Base-by-base conservation (phyloP, 371 early-diverging fungal species). In the Smittium culicis region DNA sequence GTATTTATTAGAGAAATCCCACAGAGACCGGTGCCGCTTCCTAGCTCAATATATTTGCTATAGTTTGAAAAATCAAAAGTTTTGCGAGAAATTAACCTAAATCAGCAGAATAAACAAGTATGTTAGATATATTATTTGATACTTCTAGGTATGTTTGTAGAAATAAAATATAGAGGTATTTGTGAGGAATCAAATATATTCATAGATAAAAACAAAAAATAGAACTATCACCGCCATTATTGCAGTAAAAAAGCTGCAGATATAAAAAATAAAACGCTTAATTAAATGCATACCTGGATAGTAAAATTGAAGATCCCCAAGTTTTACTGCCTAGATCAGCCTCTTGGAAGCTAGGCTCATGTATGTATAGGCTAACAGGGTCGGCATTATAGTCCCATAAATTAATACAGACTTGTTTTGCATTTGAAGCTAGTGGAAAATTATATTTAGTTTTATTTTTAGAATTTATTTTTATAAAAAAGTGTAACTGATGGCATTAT, bases 281-380 rank as follows among this genome's bases (percentile, higher is more conserved):
- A n/a, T n/a, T n/a, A 59, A 31, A 63, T 35, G 35, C 2, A n/a
- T 33, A 63, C 63, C 63, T 68, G 2, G 72, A 65, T 1, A 72
- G 60, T 29, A 72, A 61, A 27, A 73, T 34, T 0, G 72, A 64
- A 0, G 72, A 64, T 14, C 70, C 69, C 72, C 72, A 72, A 16
- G 72, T 72, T 67, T 68, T 35, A 14, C 72, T 67, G 5, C 72
- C 72, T 24, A 72, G 35, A 34, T 72, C 72, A 0, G 72, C 72
- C 28, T 72, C 66, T 16, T 54, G 64, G 61, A 72, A 72, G 11
- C 72, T 73, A 30, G 69, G 58, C 59, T 72, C 72, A 24, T 69
- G 58, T 1, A 72, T 30, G 27, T 35, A 34, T 29, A 72, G 54
- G 8, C 58, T 71, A 11, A 66, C 54, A 14, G n/a, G 25, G 14